A percentile compares a stretch with the other conserved stretches of the same genome.
phyloP scores from a whole-genome alignment of 1,284 basidiomycete species.

The Papiliotrema fonsecae region DNA sequence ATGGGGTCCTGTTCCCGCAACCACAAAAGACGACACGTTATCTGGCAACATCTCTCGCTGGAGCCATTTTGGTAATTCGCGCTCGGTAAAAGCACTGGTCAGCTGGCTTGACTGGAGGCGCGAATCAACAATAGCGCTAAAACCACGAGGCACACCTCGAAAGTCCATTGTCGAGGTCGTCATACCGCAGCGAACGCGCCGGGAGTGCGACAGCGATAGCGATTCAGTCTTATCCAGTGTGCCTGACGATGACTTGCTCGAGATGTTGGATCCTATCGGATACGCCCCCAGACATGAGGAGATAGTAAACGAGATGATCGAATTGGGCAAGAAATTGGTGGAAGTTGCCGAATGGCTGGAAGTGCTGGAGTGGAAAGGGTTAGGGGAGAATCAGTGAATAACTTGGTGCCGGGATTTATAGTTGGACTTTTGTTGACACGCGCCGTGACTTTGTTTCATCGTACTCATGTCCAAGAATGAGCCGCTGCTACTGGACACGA shows the following conservation, averaged over 20 bases:
- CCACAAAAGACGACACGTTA: slow-evolving; percentile 12
- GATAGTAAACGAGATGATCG: slow-evolving; percentile 7
- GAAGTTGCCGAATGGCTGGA: slow-evolving; percentile 29
- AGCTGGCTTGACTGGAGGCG: slow-evolving; percentile 24
- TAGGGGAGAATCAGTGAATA: slow-evolving; percentile 11
- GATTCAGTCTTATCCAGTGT: slow-evolving; percentile 8
- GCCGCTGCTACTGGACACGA: slow-evolving; percentile 37
- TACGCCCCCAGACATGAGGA: slow-evolving; percentile 13
- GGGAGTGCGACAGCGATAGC: background rate
- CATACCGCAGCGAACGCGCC: slow-evolving; percentile 5
- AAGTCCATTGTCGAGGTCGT: slow-evolving; percentile 13
- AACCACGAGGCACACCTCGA: slow-evolving; percentile 1
- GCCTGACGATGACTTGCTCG: slow-evolving; percentile 15
- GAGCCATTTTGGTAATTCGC: slow-evolving; percentile 31
- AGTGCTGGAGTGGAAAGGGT: slow-evolving; percentile 36
- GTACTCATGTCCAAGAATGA: background rate
- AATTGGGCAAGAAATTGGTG: slow-evolving; percentile 12
- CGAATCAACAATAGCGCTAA: slow-evolving; percentile 2
- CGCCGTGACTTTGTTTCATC: no score
- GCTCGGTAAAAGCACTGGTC: slow-evolving; percentile 14
- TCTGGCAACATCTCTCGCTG: slow-evolving; percentile 27
- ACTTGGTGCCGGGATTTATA: no score
- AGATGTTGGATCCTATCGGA: slow-evolving; percentile 16
- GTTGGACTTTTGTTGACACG: no score
- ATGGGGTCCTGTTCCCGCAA: slow-evolving; percentile 26